Conservation (phyloP, 2,329 filamentous ascomycete species). For the Arachnomyces sp. region DNA sequence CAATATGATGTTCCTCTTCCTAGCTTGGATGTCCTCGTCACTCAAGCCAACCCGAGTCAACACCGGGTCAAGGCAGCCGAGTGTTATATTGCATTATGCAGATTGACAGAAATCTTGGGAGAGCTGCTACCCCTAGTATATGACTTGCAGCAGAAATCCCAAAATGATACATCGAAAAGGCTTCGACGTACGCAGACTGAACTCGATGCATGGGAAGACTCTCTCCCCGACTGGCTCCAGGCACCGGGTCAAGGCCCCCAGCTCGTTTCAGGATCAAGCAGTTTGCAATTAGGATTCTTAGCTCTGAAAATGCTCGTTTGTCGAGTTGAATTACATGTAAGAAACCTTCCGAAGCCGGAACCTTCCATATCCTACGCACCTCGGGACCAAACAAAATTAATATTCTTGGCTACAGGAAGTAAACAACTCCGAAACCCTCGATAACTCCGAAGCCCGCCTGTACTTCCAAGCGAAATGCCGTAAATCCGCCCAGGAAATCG, state of each 20-base stretch:
- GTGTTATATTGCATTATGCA: slow-evolving; percentile 47
- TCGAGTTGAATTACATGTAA: slow-evolving; percentile 39
- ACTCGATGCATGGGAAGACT: slow-evolving; percentile 39
- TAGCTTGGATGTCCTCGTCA: slow-evolving; percentile 34
- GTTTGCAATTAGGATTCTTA: slow-evolving; percentile 37
- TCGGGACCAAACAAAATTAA: too few species aligned
- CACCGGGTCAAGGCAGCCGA: slow-evolving; percentile 39
- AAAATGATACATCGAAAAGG: slow-evolving; percentile 37
- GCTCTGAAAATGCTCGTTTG: slow-evolving; percentile 41
- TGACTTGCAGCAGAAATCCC: slow-evolving; percentile 34
- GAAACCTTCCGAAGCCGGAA: too few species aligned
- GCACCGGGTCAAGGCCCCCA: slow-evolving; percentile 23
- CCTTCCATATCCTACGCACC: too few species aligned
- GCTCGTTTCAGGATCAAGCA: slow-evolving; percentile 32
- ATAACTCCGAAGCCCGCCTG: slow-evolving; percentile 41
- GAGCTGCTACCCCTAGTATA: slow-evolving; percentile 40
- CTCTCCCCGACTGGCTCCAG: slow-evolving; percentile 35
- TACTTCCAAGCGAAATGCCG: slow-evolving; percentile 42
- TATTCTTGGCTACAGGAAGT: slow-evolving; percentile 32
- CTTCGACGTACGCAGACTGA: slow-evolving; percentile 39
- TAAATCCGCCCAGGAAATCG: slow-evolving; percentile 38
- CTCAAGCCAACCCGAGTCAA: slow-evolving; percentile 19
- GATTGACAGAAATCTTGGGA: slow-evolving; percentile 39
- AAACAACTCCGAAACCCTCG: slow-evolving; percentile 29
- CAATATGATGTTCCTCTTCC: slow-evolving; percentile 51